Conservation (phyloP, 345 rosid species). For the Linum tenue region DNA sequence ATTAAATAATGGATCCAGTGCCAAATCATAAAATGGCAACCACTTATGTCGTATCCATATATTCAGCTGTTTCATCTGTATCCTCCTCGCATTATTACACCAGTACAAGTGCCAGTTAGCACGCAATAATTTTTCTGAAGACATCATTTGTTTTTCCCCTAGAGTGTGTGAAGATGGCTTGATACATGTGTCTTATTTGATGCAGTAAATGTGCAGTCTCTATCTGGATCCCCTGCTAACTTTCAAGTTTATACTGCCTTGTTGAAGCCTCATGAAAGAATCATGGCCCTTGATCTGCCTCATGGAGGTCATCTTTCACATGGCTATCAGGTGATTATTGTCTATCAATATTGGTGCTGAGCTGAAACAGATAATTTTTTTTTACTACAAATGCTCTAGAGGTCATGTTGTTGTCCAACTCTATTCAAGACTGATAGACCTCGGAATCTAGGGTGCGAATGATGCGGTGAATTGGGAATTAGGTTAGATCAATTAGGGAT, state of each 20-base stretch:
- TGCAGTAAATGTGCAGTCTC: conserved; percentile 91
- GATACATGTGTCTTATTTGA: conserved; percentile 3
- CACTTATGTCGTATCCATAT: neutral
- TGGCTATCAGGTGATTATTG: conserved; percentile 74
- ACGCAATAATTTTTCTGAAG: conserved; percentile 7
- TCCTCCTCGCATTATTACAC: neutral
- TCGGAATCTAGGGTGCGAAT: too few relatives aligned
- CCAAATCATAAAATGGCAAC: neutral
- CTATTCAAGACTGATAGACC: too few relatives aligned
- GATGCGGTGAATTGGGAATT: too few relatives aligned
- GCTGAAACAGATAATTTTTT: neutral
- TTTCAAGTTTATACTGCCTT: conserved; percentile 91
- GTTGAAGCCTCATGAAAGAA: conserved; percentile 88
- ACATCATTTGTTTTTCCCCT: conserved; percentile 6
- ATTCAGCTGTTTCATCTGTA: neutral
- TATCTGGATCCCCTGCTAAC: conserved; percentile 94
- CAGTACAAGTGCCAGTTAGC: neutral
- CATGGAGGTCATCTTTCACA: conserved; percentile 99
- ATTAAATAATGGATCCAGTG: neutral
- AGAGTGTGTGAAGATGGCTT: neutral
- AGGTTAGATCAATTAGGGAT: too few relatives aligned
- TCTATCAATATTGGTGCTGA: neutral
- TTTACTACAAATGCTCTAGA: neutral
- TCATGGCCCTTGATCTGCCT: conserved; percentile 95
- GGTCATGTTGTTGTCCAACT: too few relatives aligned